A percentile compares a stretch with the other conserved stretches of the same genome.
These are phyloP conservation scores for Lasiodiplodia hormozganensis DNA, from an alignment of 2,329 filamentous ascomycete species.

Conservation along the genomic window DNA sequence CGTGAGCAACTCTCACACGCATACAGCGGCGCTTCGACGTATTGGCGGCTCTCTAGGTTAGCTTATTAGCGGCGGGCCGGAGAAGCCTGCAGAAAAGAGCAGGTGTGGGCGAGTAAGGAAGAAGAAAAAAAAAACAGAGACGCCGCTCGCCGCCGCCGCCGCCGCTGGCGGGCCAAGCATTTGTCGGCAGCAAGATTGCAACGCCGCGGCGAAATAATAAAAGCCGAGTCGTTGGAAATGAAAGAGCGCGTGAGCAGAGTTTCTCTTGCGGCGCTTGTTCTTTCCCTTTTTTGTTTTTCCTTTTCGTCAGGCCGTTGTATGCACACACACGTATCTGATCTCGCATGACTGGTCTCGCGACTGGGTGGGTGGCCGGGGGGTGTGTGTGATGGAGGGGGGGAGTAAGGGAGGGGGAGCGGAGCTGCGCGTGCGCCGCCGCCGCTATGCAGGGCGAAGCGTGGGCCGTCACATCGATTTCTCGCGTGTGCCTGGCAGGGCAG, in stretches of 20 bases:
- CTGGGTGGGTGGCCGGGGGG: too few species aligned
- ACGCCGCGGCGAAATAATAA: not conserved
- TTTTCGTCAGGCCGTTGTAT: not conserved
- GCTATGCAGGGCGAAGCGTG: not conserved
- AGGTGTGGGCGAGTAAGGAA: not conserved
- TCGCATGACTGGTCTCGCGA: not conserved
- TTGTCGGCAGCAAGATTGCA: not conserved
- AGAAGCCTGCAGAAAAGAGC: constrained; percentile 2
- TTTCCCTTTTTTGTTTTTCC: not conserved
- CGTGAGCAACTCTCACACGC: not conserved
- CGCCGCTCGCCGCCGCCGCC: not conserved
- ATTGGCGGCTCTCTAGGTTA: not conserved
- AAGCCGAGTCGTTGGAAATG: not conserved
- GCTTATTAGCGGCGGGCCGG: not conserved
- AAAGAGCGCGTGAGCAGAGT: constrained; percentile 8
- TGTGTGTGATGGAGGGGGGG: too few species aligned
- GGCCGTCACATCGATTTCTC: not conserved
- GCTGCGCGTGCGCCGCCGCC: not conserved
- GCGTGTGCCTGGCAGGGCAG: constrained; percentile 3
- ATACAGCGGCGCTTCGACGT: constrained; percentile 8
- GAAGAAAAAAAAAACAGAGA: not conserved
- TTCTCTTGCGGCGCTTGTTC: not conserved
- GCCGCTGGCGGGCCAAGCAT: too few species aligned
- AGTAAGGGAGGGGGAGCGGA: not conserved
- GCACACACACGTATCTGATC: not conserved